A percentile compares a stretch with the other conserved stretches of the same genome.
Evolutionary conservation across 208 protist genomes (phyloP).

Genomic region (Leishmania lainsoni): DNA sequence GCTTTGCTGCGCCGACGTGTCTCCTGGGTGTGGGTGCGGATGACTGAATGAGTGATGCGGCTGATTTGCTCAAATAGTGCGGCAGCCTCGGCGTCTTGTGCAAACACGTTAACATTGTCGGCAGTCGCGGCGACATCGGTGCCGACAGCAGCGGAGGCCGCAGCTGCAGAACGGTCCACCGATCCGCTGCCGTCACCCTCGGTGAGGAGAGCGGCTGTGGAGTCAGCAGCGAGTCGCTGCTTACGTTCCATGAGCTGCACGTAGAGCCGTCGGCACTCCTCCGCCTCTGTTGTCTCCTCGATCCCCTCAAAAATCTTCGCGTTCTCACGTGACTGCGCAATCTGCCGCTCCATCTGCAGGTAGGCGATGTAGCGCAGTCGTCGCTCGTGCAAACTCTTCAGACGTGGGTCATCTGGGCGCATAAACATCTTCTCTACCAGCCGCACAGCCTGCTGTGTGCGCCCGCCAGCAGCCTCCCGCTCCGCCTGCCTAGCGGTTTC

Average conservation of each 20-base stretch:
- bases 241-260: conserved; percentile 49
- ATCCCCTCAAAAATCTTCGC: conserved; percentile 67
- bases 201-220: background rate
- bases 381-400: conserved; percentile 73
- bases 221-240: background rate
- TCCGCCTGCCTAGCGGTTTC: conserved; percentile 37
- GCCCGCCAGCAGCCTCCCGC: conserved; percentile 35
- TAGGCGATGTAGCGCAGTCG: conserved; percentile 84
- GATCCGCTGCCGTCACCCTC: background rate
- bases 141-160: background rate
- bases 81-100: conserved; percentile 53
- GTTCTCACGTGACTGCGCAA: conserved; percentile 72
- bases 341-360: conserved; percentile 85
- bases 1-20: conserved; percentile 36
- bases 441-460: conserved; percentile 50
- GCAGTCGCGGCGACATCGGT: background rate
- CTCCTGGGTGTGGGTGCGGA: conserved; percentile 26
- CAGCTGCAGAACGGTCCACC: background rate
- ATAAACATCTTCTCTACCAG: conserved; percentile 87
- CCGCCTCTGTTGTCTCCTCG: conserved; percentile 58
- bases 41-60: conserved; percentile 39
- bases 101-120: conserved; percentile 51
- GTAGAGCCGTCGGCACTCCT: conserved; percentile 55
- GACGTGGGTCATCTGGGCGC: conserved; percentile 62
- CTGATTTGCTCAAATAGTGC: conserved; percentile 75